Evolutionary conservation across 2,329 filamentous ascomycete species (phyloP).

Genomic region (Penicillium janthinellum): DNA sequence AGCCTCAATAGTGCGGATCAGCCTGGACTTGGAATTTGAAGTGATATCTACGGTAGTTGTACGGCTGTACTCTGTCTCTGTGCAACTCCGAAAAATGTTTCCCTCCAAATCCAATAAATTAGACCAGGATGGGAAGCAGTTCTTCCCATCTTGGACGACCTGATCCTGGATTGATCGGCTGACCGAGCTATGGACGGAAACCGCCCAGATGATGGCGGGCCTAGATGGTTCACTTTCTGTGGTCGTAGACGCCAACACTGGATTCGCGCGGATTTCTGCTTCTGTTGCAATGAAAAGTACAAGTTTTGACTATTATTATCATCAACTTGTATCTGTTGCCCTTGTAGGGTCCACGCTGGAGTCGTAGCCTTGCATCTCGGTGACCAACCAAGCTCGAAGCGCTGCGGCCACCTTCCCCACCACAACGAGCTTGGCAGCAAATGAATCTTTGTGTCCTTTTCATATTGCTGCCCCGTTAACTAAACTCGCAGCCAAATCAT

Average conservation of each 20-base stretch:
- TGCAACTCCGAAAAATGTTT: not conserved
- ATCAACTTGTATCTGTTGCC: too few species aligned
- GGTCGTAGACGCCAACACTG: not conserved
- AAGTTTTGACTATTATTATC: too few species aligned
- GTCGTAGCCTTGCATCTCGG: not conserved
- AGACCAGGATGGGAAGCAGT: not conserved
- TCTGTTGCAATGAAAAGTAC: too few species aligned
- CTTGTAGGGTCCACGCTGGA: not conserved
- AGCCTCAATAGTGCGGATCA: too few species aligned
- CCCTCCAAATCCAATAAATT: not conserved
- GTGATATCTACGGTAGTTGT: too few species aligned
- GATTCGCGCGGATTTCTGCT: not conserved
- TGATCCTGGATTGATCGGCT: not conserved
- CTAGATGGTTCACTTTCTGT: not conserved
- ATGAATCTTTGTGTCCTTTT: not conserved
- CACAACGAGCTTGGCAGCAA: not conserved
- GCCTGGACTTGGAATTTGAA: too few species aligned
- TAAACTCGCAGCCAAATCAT: too few species aligned
- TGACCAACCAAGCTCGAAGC: not conserved
- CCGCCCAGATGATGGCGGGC: not conserved
- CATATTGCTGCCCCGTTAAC: too few species aligned
- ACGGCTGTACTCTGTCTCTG: too few species aligned
- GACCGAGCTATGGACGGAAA: not conserved
- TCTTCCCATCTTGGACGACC: not conserved
- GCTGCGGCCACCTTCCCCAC: not conserved